These are phyloP conservation scores for Colletotrichum magnum DNA, from an alignment of 2,329 filamentous ascomycete species.

Conservation along the genomic window DNA sequence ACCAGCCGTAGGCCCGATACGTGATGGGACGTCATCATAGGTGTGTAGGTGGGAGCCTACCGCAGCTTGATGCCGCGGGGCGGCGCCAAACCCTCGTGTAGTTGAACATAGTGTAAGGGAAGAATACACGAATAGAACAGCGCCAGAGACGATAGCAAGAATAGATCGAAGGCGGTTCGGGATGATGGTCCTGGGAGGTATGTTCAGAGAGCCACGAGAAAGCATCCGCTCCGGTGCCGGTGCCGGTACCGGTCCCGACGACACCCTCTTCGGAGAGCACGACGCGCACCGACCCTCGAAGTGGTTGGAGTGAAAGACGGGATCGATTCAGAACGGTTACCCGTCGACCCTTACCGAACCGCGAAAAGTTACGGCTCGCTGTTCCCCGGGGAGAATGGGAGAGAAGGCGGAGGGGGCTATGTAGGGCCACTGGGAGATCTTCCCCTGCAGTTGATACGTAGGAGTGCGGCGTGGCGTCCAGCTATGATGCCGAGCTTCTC, in stretches of 20 bases:
- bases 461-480: background rate
- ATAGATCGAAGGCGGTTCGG: too few species aligned
- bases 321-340: background rate
- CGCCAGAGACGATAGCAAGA: too few species aligned
- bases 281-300: slow-evolving; percentile 8
- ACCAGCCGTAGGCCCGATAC: background rate
- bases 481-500: slow-evolving; percentile 13
- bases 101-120: too few species aligned
- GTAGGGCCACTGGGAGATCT: slow-evolving; percentile 1
- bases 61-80: too few species aligned
- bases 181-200: too few species aligned
- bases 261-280: slow-evolving; percentile 35
- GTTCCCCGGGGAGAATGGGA: background rate
- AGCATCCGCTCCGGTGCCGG: background rate
- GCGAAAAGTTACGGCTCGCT: background rate
- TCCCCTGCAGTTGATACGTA: slow-evolving; percentile 1
- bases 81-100: too few species aligned
- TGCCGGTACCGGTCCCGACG: background rate
- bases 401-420: too few species aligned
- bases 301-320: background rate
- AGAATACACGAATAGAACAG: too few species aligned
- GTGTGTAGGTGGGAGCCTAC: too few species aligned
- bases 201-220: too few species aligned
- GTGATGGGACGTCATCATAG: slow-evolving; percentile 4
- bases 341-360: too few species aligned